Evolutionary conservation across 176 grass and related monocot genomes (phyloP).

Genomic region (Oryza brachyantha): DNA sequence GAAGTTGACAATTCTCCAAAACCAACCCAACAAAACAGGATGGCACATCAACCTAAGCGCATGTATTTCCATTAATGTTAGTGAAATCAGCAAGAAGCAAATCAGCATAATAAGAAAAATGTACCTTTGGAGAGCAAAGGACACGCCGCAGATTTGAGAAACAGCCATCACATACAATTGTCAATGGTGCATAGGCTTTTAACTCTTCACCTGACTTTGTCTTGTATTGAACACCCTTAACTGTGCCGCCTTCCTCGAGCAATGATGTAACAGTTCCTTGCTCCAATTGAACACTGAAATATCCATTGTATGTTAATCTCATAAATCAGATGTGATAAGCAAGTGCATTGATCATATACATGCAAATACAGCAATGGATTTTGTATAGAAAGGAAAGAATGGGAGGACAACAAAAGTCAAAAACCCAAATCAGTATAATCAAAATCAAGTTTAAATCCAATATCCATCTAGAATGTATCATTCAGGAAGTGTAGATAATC

Average conservation of each 20-base stretch:
- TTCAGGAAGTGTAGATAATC: neutral
- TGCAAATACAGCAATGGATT: neutral
- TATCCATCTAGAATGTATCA: neutral
- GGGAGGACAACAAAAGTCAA: neutral
- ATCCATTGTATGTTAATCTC: neutral
- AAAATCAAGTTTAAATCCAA: neutral
- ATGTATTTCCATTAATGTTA: slow-evolving; percentile 21
- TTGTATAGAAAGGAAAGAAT: neutral
- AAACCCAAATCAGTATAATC: neutral
- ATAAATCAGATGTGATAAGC: neutral
- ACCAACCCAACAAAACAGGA: slow-evolving; percentile 96
- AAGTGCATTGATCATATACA: neutral
- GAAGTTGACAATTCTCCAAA: slow-evolving; percentile 91
- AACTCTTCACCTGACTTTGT: slow-evolving; percentile 78
- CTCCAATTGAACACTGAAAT: slow-evolving; percentile 78
- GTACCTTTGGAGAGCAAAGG: slow-evolving; percentile 92
- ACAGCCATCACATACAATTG: slow-evolving; percentile 97
- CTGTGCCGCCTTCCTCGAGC: slow-evolving; percentile 84
- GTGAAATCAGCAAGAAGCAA: neutral
- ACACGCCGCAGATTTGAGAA: slow-evolving; percentile 85
- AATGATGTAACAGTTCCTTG: slow-evolving; percentile 94
- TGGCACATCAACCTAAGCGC: slow-evolving; percentile 82
- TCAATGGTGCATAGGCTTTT: slow-evolving; percentile 77
- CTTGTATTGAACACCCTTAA: slow-evolving; percentile 91
- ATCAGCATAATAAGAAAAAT: neutral